Conservation (phyloP, 2,329 filamentous ascomycete genomes). For the Beauveria caledonica region DNA sequence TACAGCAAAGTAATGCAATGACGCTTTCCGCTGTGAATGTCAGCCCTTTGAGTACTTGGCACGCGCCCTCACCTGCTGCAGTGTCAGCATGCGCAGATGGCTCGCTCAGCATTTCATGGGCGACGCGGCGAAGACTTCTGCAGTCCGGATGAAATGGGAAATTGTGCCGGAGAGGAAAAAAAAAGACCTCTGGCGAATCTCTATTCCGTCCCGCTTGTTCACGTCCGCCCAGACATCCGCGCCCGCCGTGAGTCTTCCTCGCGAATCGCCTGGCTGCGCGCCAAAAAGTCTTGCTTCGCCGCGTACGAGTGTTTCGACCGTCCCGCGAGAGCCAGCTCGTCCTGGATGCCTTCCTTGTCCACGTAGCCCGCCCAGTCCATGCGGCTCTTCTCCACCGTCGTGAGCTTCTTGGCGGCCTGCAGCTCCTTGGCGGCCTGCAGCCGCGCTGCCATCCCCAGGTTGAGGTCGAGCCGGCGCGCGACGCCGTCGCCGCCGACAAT, state of each 20-base stretch:
- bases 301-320: conserved; percentile 57
- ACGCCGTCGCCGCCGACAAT: conserved; percentile 28
- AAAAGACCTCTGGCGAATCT: no score
- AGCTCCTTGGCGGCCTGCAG: conserved; percentile 40
- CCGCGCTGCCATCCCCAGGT: conserved; percentile 45
- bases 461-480: conserved; percentile 44
- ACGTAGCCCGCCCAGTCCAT: conserved; percentile 69
- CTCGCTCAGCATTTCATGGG: neutral
- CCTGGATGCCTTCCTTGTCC: conserved; percentile 61
- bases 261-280: conserved; percentile 52
- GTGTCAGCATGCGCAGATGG: neutral
- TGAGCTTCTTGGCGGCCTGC: conserved; percentile 56
- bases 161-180: no score
- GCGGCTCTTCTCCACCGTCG: conserved; percentile 62
- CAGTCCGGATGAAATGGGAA: no score
- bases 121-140: neutral
- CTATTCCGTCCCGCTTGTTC: conserved; percentile 1
- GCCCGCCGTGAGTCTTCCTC: conserved; percentile 52
- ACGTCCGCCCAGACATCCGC: conserved; percentile 35
- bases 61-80: neutral
- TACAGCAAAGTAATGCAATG: neutral
- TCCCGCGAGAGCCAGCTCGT: conserved; percentile 57
- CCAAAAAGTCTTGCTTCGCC: conserved; percentile 56
- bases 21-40: neutral
- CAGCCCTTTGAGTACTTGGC: neutral